Base-by-base conservation (phyloP, 805 yeast genomes). In the Lipomyces sp. region DNA sequence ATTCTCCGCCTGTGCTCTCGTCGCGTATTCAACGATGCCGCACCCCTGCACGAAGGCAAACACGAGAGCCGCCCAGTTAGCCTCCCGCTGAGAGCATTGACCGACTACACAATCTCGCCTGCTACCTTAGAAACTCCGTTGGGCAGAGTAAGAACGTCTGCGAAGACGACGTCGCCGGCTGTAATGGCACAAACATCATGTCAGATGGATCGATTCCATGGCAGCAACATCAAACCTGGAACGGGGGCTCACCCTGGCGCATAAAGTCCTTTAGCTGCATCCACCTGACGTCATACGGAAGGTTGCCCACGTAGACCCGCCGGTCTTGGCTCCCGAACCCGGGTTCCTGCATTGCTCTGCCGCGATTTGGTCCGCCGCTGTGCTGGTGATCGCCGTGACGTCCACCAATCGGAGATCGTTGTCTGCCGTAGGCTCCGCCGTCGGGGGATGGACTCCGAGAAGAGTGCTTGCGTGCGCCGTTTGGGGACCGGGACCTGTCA, bases 51-150 rank as follows among this genome's bases (percentile, higher is more conserved):
- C 8, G 31, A 43, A 26, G 10, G 18, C 21, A 22, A 44, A 28
- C 31, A 16, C 22, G 21, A 35, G 19, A 10, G 19, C 24, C n/a
- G n/a, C n/a, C n/a, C n/a, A n/a, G n/a, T n/a, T n/a, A n/a, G n/a
- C n/a, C n/a, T n/a, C n/a, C n/a, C n/a, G n/a, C n/a, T n/a, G n/a
- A n/a, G n/a, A n/a, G n/a, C n/a, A n/a, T n/a, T n/a, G n/a, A n/a
- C 29, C 32, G n/a, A 23, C 18, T 23, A 16, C n/a, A 41, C 13
- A 16, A 29, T 91, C 11, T 13, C 13, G 32, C 32, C 23, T 21
- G 14, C 84, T 84, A 56, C 95, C 95, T 70, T 91, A 76, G 64
- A 68, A 43, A 88, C 83, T 63, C 84, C 84, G 49, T 95, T 95
- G 60, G 83, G 79, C 54, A 79, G 76, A 2, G 83, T 81, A 39